Evolutionary conservation across 768 basidiomycete genomes (phyloP).

Genomic region (Pleurotus giganteus): DNA sequence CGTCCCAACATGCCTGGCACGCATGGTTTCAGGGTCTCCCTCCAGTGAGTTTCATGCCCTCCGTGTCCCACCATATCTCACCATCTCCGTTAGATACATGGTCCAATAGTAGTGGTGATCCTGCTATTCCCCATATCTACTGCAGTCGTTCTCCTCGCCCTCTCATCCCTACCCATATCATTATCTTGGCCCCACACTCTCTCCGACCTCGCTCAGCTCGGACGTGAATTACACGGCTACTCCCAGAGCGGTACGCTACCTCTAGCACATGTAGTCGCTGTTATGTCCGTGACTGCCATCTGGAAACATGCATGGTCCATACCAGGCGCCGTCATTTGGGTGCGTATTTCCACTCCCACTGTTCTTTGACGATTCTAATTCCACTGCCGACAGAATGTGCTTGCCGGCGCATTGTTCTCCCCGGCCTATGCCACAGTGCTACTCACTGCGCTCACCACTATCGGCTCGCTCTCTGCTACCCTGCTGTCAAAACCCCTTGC

Average conservation of each 20-base stretch:
- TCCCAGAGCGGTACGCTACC: constrained; percentile 66
- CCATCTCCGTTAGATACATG: constrained; percentile 29
- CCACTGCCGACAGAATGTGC: constrained; percentile 63
- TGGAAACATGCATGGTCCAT: constrained; percentile 99
- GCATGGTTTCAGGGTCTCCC: constrained; percentile 24
- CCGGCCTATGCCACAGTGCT: constrained; percentile 79
- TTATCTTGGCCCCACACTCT: constrained; percentile 75
- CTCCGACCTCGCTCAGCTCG: constrained; percentile 72
- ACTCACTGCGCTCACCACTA: constrained; percentile 79
- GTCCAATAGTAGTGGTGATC: constrained; percentile 41
- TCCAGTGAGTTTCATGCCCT: constrained; percentile 25
- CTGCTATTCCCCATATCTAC: constrained; percentile 66
- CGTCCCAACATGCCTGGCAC: constrained; percentile 19
- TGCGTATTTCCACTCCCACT: constrained; percentile 33
- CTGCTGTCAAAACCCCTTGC: constrained; percentile 80
- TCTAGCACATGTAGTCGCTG: constrained; percentile 74
- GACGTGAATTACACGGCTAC: constrained; percentile 74
- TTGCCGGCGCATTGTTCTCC: constrained; percentile 84
- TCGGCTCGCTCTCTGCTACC: constrained; percentile 83
- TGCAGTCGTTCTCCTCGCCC: constrained; percentile 60
- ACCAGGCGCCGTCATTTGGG: constrained; percentile 92
- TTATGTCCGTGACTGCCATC: constrained; percentile 78
- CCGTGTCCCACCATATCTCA: constrained; percentile 6
- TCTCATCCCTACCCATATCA: constrained; percentile 67
- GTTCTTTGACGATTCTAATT: constrained; percentile 9